A percentile compares a stretch with the other conserved stretches of the same genome.
phyloP scores from a whole-genome alignment of 2,329 filamentous ascomycete genomes.

The Cytospora schulzeri region DNA sequence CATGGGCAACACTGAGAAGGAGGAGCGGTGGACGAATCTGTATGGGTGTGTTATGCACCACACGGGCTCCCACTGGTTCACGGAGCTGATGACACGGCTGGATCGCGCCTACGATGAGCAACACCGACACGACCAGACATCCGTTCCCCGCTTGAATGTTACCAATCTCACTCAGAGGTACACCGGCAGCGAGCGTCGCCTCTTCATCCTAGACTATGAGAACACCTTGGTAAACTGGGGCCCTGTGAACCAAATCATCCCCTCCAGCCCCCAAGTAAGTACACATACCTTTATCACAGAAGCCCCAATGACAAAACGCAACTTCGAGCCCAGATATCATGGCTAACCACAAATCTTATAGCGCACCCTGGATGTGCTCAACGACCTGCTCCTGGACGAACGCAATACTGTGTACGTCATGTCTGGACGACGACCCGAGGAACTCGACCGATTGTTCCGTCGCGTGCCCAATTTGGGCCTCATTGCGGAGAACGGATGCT shows the following conservation, averaged over 20 bases:
- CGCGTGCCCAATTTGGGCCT: slow-evolving; percentile 81
- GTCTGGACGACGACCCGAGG: slow-evolving; percentile 84
- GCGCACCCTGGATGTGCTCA: slow-evolving; percentile 79
- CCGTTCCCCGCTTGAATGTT: slow-evolving; percentile 81
- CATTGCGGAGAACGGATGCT: slow-evolving; percentile 94
- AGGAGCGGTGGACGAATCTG: slow-evolving; percentile 72
- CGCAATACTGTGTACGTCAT: slow-evolving; percentile 91
- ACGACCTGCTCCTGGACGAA: slow-evolving; percentile 77
- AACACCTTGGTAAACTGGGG: slow-evolving; percentile 89
- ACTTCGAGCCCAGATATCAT: background rate
- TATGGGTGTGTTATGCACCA: slow-evolving; percentile 75
- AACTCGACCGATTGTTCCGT: slow-evolving; percentile 84
- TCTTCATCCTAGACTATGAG: slow-evolving; percentile 93
- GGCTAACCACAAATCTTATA: slow-evolving; percentile 39
- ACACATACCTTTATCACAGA: fast-evolving
- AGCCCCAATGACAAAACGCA: too few species aligned
- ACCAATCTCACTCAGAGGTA: slow-evolving; percentile 68
- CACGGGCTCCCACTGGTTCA: slow-evolving; percentile 85
- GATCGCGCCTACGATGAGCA: slow-evolving; percentile 81
- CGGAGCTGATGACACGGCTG: slow-evolving; percentile 71
- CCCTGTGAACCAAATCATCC: slow-evolving; percentile 79
- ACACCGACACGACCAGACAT: slow-evolving; percentile 78
- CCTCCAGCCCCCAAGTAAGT: slow-evolving; percentile 72
- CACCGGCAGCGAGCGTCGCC: slow-evolving; percentile 62
- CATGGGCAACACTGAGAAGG: slow-evolving; percentile 75